These are phyloP conservation scores for Dendrobium catenatum DNA, from an alignment of 106 monocot genomes.

Conservation along the genomic window DNA sequence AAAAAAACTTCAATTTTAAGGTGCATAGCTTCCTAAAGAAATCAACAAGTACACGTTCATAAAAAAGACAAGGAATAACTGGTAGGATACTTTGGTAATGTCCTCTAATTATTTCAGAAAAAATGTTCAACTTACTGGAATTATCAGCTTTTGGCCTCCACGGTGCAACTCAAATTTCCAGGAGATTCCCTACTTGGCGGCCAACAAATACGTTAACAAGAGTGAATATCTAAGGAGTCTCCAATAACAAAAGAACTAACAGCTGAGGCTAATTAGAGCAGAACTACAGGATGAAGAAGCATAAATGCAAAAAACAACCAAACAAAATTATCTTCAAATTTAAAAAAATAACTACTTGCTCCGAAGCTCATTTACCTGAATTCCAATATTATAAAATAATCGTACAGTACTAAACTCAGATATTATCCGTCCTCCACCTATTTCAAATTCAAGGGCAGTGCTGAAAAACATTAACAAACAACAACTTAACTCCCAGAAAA, in stretches of 20 bases:
- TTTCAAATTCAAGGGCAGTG: conserved; percentile 83
- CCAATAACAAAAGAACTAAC: background rate
- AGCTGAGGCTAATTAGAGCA: background rate
- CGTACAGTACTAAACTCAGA: conserved; percentile 79
- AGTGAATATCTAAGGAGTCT: background rate
- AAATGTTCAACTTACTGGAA: conserved; percentile 61
- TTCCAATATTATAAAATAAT: conserved; percentile 75
- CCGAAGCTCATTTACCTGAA: conserved; percentile 52
- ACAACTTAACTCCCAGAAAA: background rate
- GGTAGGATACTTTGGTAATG: background rate
- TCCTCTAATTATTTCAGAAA: background rate
- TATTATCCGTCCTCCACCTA: conserved; percentile 90
- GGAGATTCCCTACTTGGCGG: conserved; percentile 52
- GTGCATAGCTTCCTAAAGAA: background rate
- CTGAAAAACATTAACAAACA: conserved; percentile 31
- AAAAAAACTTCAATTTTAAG: background rate
- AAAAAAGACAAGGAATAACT: background rate
- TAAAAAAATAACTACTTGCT: background rate
- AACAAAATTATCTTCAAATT: conserved; percentile 8
- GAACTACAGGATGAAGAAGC: background rate
- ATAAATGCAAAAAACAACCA: background rate
- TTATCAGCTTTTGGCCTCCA: conserved; percentile 75
- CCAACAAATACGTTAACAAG: conserved; percentile 3
- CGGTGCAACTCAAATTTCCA: conserved; percentile 95
- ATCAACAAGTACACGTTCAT: conserved; percentile 3